A percentile compares a stretch with the other conserved stretches of the same genome.
phyloP scores from a whole-genome alignment of 306 rosid species.

The Castanopsis chinensis region DNA sequence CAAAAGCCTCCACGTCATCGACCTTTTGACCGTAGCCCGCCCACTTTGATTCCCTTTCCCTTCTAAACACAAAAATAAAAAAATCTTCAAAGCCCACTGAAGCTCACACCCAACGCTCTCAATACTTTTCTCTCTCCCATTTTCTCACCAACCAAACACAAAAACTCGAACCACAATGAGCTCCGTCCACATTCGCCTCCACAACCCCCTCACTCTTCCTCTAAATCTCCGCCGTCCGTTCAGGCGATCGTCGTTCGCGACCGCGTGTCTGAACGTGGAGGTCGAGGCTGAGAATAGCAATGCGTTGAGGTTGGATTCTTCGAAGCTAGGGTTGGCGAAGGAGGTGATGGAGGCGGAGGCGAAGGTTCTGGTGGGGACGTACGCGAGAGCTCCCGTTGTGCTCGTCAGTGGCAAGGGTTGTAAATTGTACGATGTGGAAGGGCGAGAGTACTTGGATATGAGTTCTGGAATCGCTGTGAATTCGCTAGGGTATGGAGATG shows the following conservation, averaged over 20 bases:
- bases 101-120: neutral
- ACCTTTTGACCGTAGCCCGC: too few species aligned
- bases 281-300: slow-evolving; percentile 21
- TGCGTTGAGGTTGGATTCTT: neutral
- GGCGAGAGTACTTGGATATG: slow-evolving; percentile 76
- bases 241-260: neutral
- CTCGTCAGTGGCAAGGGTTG: slow-evolving; percentile 73
- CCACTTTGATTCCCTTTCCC: too few species aligned
- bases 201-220: slow-evolving; percentile 29
- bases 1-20: too few species aligned
- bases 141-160: neutral
- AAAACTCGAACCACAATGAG: slow-evolving; percentile 21
- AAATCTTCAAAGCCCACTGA: too few species aligned
- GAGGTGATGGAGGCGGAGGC: slow-evolving; percentile 69
- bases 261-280: slow-evolving; percentile 35
- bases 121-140: neutral
- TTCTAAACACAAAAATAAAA: too few species aligned
- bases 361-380: slow-evolving; percentile 67
- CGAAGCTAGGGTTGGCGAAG: slow-evolving; percentile 18
- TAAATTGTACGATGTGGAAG: slow-evolving; percentile 69
- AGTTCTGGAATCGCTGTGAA: slow-evolving; percentile 82
- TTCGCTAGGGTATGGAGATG: slow-evolving; percentile 79
- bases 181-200: slow-evolving; percentile 26
- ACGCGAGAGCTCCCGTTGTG: slow-evolving; percentile 76
- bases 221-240: slow-evolving; percentile 16